Evolutionary conservation across 768 basidiomycete species (phyloP), one percentile per base, ranked within the genome.

Genomic region (Harrya chromipes): DNA sequence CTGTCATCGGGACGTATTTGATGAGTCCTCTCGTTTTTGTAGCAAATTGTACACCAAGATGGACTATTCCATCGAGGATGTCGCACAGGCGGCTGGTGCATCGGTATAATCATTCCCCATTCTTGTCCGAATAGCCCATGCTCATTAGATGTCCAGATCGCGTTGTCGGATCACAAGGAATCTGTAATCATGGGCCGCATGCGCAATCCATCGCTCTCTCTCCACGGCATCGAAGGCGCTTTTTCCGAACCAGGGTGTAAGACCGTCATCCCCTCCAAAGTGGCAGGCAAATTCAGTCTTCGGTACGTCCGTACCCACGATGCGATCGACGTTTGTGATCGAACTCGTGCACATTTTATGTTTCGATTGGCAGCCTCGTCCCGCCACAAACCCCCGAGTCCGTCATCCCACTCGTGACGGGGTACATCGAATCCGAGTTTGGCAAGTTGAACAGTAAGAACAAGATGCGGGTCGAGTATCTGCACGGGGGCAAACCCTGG

Each of bases 191-290:
- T 95, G 94, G 91, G 89, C 34, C 83, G 92, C 58, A 97, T 97
- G 94, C 82, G 93, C 29, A 74, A 81, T 58, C 90, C 94, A 2
- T 87, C 85, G 50, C 78, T 98, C 53, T 94, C 91, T 3, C 71
- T 98, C 21, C 94, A 98, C 65, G 95, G 95, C 11, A 94, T 98
- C 60, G 90, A 97, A 69, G 94, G 94, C 42, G 95, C 94, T 2
- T 97, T 94, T 74, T 90, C 81, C 47, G 83, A 81, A 0, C 77
- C 80, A 0, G 91, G 90, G 3, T 81, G 78, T 17, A 93, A 92
- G 81, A 97, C 94, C 0, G 94, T 97, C 61, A 98, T 97, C 50
- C 94, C 94, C 0, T 91, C 92, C 27, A 84, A 84, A 51, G 90
- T 88, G 10, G 67, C 79, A 31, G 94, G 94, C 38, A 97, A 97